Base-by-base conservation (phyloP, 352 stramenopile genomes). In the Halophytophthora batemanensis region DNA sequence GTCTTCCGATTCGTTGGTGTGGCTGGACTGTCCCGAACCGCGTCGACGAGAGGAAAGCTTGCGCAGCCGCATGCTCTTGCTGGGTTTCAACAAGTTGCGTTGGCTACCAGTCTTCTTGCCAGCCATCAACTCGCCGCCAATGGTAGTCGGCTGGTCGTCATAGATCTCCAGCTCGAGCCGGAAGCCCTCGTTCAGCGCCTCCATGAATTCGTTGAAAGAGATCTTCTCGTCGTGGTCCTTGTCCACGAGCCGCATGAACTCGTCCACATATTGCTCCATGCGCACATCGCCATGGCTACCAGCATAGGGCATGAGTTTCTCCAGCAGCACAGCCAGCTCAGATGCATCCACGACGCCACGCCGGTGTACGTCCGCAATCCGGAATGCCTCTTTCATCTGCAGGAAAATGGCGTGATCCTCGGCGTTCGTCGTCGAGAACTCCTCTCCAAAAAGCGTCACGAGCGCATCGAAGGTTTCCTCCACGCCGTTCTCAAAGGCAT, bases 331-430 rank as follows among this genome's bases (percentile, higher is more conserved):
- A 0, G 58, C 66, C 11, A 92, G 45, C 31, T 89, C 81, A 2
- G 66, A 66, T 1, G 72, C 60, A 22, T 92, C 77, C 3, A 92
- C 77, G 23, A 76, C 74, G 0, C 78, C 78, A 29, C 64, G 68
- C n/a, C 66, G 71, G 43, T 90, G 60, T 31, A 73, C 72, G 39
- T 88, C 78, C 0, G 78, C 76, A 12, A 83, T 53, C 2, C 78
- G 74, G 46, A 90, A 90, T 3, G 78, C 78, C 34, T 90, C 76
- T 40, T 87, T 87, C 76, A 90, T 86, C 31, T 90, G 76, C 69
- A 90, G 61, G 33, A 86, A 90, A 34, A 87, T 71, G 3, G 78
- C 71, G 28, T 74, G 82, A 34, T 90, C 69, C n/a, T 84, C 2
- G 64, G 66, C 6, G 77, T 66, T 22, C 67, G 60, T 37, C 78